Evolutionary conservation across 257 asterid genomes (phyloP), one percentile per base, ranked within the genome.

Genomic region (Mentha longifolia): DNA sequence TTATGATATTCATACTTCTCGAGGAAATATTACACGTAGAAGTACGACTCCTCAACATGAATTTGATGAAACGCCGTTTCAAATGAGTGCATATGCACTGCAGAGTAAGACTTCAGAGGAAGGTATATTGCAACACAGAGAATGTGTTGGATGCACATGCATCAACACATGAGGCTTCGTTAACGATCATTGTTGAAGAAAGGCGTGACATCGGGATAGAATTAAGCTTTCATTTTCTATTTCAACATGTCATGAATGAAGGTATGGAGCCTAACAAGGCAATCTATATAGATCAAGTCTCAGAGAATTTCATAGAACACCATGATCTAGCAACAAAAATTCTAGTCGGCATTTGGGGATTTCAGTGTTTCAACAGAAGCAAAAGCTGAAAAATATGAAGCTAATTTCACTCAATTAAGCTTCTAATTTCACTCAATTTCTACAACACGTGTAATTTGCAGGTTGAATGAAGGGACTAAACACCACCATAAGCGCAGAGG

Each of bases 321-420:
- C n/a, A n/a, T n/a, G n/a, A n/a, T n/a, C n/a, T n/a, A n/a, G n/a
- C n/a, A n/a, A n/a, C n/a, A n/a, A n/a, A n/a, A n/a, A n/a, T n/a
- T n/a, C n/a, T n/a, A n/a, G n/a, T n/a, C n/a, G n/a, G n/a, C 11
- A 52, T 52, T 52, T 20, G 13, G 2, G 30, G 7, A 9, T 9
- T 7, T 2, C 1, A 20, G 37, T 11, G 37, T 22, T 55, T 20
- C n/a, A 22, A 22, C 16, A 55, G 61, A 55, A 63, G 14, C 28
- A 31, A 54, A 2, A 3, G 11, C 9, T 22, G 61, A 25, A 22
- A 12, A 20, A 22, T 22, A 20, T 11, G 19, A 25, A 22, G 3
- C 13, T 2, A 41, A 50, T 13, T 71, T 13, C 35, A 58, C 41
- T 39, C 47, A 72, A 52, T 56, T 59, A 63, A 9, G 55, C 70